phyloP scores from a whole-genome alignment of 1,284 basidiomycete genomes.

The Ceratobasidium sp. region DNA sequence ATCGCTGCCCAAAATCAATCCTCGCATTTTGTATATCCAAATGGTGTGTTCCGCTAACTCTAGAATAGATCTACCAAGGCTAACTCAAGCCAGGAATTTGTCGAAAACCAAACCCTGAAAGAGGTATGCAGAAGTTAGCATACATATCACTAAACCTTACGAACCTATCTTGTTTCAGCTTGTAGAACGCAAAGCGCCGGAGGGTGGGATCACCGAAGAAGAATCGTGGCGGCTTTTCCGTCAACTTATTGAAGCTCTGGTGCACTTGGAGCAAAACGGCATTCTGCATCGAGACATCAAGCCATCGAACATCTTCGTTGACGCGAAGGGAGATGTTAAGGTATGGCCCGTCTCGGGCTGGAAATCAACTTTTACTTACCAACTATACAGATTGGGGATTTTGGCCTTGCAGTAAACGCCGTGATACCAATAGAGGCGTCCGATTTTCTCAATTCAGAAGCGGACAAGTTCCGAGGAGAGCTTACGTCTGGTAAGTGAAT shows the following conservation, averaged over 20 bases:
- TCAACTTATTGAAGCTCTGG: constrained; percentile 92
- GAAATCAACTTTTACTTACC: constrained; percentile 1
- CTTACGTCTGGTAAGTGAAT: constrained; percentile 72
- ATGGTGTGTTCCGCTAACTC: constrained; percentile 66
- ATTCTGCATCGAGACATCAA: constrained; percentile 97
- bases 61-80: background rate
- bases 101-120: constrained; percentile 84
- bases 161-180: background rate
- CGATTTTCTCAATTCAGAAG: constrained; percentile 59
- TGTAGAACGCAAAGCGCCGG: constrained; percentile 58
- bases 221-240: constrained; percentile 92
- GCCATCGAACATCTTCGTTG: constrained; percentile 90
- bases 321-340: constrained; percentile 90
- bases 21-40: constrained; percentile 85
- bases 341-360: constrained; percentile 53
- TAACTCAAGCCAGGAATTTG: constrained; percentile 71
- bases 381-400: constrained; percentile 77
- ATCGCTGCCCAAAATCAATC: constrained; percentile 46
- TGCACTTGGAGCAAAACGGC: constrained; percentile 87
- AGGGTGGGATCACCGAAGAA: constrained; percentile 81
- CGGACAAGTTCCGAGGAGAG: constrained; percentile 61
- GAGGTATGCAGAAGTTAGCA: constrained; percentile 63
- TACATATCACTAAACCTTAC: background rate
- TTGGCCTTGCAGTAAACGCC: constrained; percentile 89
- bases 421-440: constrained; percentile 77